Conservation (phyloP, 805 yeast species). For the Schwanniomyces yamadae region DNA sequence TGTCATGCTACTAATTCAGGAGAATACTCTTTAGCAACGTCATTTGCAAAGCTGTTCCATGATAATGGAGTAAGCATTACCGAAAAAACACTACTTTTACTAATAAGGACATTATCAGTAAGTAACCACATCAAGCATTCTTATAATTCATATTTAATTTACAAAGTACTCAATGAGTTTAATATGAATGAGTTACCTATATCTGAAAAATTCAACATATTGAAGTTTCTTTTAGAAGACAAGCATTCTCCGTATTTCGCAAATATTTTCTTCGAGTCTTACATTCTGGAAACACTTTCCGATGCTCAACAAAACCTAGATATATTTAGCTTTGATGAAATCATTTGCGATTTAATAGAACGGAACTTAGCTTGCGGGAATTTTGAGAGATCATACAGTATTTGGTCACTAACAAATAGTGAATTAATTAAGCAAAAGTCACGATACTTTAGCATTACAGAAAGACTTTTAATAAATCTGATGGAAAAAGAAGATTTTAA, state of each 20-base stretch:
- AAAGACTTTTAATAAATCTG: background rate
- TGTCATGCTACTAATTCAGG: constrained; percentile 18
- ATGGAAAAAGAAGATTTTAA: background rate
- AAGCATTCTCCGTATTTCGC: constrained; percentile 15
- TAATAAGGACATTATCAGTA: constrained; percentile 12
- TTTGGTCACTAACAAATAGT: constrained; percentile 16
- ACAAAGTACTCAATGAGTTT: constrained; percentile 9
- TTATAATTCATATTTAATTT: constrained; percentile 12
- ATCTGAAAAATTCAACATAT: background rate
- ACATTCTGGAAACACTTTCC: background rate
- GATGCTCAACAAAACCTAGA: background rate
- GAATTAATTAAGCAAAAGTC: background rate
- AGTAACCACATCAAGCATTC: constrained; percentile 8
- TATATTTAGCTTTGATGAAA: background rate
- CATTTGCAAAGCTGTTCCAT: constrained; percentile 13
- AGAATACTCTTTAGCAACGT: constrained; percentile 21
- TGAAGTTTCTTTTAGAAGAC: constrained; percentile 5
- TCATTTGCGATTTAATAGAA: constrained; percentile 7
- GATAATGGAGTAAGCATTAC: constrained; percentile 4
- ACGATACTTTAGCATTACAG: background rate
- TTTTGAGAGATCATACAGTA: constrained; percentile 10
- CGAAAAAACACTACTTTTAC: constrained; percentile 1
- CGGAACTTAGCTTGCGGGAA: constrained; percentile 15
- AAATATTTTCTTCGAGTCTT: constrained; percentile 14
- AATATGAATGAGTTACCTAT: background rate